A percentile compares a stretch with the other conserved stretches of the same genome.
These are phyloP conservation scores for Umbilicaria muhlenbergii DNA, from an alignment of 495 filamentous ascomycete genomes.

Conservation along the genomic window DNA sequence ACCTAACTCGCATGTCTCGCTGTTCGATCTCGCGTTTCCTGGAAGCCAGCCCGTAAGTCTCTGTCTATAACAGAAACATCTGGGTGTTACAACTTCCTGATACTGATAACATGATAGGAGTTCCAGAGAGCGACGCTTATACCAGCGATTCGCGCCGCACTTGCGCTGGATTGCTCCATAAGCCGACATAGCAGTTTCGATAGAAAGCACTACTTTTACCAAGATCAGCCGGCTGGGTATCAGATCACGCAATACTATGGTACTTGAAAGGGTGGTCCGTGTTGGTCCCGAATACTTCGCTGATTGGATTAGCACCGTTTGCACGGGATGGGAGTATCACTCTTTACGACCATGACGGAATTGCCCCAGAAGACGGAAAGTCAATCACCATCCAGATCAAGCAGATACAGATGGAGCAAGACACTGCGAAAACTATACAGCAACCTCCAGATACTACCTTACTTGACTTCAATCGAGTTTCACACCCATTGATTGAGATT, in stretches of 20 bases:
- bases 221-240: slow-evolving; percentile 91
- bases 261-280: slow-evolving; percentile 15
- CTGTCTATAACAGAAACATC: background rate
- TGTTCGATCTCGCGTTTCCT: slow-evolving; percentile 81
- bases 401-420: slow-evolving; percentile 93
- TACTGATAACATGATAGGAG: slow-evolving; percentile 17
- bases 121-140: slow-evolving; percentile 76
- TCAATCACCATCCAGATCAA: slow-evolving; percentile 61
- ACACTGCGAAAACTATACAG: slow-evolving; percentile 85
- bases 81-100: background rate
- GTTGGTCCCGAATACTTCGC: background rate
- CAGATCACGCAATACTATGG: slow-evolving; percentile 94
- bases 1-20: slow-evolving; percentile 73
- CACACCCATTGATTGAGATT: slow-evolving; percentile 82
- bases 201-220: slow-evolving; percentile 97
- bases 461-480: slow-evolving; percentile 88
- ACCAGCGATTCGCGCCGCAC: slow-evolving; percentile 74
- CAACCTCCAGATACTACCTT: slow-evolving; percentile 57
- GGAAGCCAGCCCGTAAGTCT: slow-evolving; percentile 58
- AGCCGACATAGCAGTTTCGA: slow-evolving; percentile 69
- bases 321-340: slow-evolving; percentile 58
- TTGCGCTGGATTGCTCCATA: slow-evolving; percentile 69
- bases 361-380: slow-evolving; percentile 53
- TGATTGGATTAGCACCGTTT: slow-evolving; percentile 45
- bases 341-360: slow-evolving; percentile 62